A percentile compares a stretch with the other conserved stretches of the same genome.
Evolutionary conservation across 1,284 basidiomycete genomes (phyloP).

Genomic region (Naganishia albida): DNA sequence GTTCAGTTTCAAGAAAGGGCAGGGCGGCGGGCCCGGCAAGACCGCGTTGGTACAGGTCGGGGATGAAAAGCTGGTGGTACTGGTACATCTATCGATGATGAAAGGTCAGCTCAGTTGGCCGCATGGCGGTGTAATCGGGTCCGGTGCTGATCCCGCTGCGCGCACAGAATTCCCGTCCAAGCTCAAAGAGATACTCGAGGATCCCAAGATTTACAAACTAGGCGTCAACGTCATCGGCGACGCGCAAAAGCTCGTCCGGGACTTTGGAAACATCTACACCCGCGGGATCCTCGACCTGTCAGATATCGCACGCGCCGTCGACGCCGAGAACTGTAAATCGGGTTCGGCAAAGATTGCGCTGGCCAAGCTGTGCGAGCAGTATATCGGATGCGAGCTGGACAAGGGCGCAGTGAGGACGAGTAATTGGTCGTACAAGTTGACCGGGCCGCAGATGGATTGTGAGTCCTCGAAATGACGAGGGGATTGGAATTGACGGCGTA

Average conservation of each 20-base stretch:
- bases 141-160: too few species aligned
- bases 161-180: conserved; percentile 40
- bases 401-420: conserved; percentile 47
- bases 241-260: conserved; percentile 49
- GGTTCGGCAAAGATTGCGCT: conserved; percentile 44
- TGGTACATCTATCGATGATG: conserved; percentile 49
- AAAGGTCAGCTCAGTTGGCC: conserved; percentile 40
- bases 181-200: conserved; percentile 44
- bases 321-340: conserved; percentile 41
- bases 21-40: conserved; percentile 40
- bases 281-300: conserved; percentile 50
- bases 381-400: conserved; percentile 46
- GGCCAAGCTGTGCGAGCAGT: conserved; percentile 44
- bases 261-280: conserved; percentile 41
- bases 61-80: conserved; percentile 47
- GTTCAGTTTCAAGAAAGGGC: conserved; percentile 31
- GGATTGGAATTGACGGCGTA: neutral
- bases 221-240: conserved; percentile 53
- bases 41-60: conserved; percentile 53
- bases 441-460: conserved; percentile 48
- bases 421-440: conserved; percentile 45
- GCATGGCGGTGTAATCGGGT: too few species aligned
- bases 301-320: conserved; percentile 44
- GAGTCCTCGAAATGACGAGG: conserved; percentile 32
- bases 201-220: conserved; percentile 45